These are phyloP conservation scores for Diaporthe citriasiana DNA, from an alignment of 2,329 filamentous ascomycete species.

Conservation along the genomic window DNA sequence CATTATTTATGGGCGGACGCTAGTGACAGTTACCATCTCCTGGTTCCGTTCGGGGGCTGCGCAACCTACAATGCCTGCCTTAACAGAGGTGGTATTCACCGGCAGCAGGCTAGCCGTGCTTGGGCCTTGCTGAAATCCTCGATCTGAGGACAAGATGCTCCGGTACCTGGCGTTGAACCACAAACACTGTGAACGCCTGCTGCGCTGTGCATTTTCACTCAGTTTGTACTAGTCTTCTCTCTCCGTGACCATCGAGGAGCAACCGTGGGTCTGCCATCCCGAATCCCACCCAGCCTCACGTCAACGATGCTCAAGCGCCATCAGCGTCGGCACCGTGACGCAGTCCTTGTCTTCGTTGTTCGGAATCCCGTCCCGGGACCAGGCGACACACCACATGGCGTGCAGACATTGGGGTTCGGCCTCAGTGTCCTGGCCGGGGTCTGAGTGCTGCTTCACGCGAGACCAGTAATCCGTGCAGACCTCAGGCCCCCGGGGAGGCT, in stretches of 20 bases:
- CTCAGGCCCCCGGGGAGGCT: background rate
- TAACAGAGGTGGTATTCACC: slow-evolving; percentile 22
- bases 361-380: background rate
- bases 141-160: slow-evolving; percentile 37
- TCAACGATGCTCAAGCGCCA: slow-evolving; percentile 16
- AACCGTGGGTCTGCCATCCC: slow-evolving; percentile 20
- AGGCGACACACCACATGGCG: slow-evolving; percentile 4
- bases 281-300: slow-evolving; percentile 15
- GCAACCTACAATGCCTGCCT: slow-evolving; percentile 13
- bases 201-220: background rate
- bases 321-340: background rate
- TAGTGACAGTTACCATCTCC: slow-evolving; percentile 35
- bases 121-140: slow-evolving; percentile 4
- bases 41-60: slow-evolving; percentile 11
- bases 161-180: slow-evolving; percentile 8
- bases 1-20: slow-evolving; percentile 14
- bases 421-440: background rate
- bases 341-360: background rate
- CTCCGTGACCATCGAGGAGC: background rate
- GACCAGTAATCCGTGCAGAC: slow-evolving; percentile 11
- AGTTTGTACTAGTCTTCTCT: background rate
- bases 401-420: background rate
- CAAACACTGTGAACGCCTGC: background rate
- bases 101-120: slow-evolving; percentile 24
- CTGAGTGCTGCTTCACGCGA: background rate